These are phyloP conservation scores for Myriosclerotinia scirpicola DNA, from an alignment of 2,329 filamentous ascomycete species.

Conservation along the genomic window DNA sequence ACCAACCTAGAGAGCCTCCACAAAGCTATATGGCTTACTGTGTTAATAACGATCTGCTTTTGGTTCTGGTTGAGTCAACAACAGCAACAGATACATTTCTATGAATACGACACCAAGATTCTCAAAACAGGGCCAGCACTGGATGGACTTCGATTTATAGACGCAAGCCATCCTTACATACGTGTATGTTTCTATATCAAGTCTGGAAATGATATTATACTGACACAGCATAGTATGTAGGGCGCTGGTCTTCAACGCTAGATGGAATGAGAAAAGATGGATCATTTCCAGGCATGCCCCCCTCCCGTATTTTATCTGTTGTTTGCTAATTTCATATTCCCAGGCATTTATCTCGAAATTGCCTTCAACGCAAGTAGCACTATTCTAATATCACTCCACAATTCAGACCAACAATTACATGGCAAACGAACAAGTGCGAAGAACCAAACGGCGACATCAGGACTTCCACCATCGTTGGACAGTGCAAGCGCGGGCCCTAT, in stretches of 20 bases:
- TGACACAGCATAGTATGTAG: constrained; percentile 31
- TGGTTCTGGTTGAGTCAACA: constrained; percentile 24
- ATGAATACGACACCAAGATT: constrained; percentile 12
- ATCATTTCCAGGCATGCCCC: constrained; percentile 34
- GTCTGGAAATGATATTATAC: neutral
- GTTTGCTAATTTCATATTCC: neutral
- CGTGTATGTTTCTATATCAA: constrained; percentile 25
- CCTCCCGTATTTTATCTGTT: neutral
- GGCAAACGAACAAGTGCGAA: neutral
- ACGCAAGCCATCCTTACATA: constrained; percentile 31
- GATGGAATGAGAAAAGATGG: constrained; percentile 32
- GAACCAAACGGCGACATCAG: neutral
- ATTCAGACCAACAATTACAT: constrained; percentile 6
- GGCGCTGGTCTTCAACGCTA: constrained; percentile 32
- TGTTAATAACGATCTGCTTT: constrained; percentile 38
- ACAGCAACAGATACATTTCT: constrained; percentile 8
- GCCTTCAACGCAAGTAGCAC: constrained; percentile 30
- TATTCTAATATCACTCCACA: constrained; percentile 32
- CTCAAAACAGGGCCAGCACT: constrained; percentile 11
- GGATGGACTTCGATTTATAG: constrained; percentile 32
- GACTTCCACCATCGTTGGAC: constrained; percentile 28
- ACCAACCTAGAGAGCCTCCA: constrained; percentile 2
- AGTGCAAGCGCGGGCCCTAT: constrained; percentile 30
- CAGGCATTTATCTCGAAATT: constrained; percentile 37
- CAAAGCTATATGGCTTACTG: constrained; percentile 27